Percentiles rank a stretch among this genome's conserved stretches.
These are phyloP conservation scores for Cystobasidium ongulense DNA, from an alignment of 768 basidiomycete species.

Conservation along the genomic window DNA sequence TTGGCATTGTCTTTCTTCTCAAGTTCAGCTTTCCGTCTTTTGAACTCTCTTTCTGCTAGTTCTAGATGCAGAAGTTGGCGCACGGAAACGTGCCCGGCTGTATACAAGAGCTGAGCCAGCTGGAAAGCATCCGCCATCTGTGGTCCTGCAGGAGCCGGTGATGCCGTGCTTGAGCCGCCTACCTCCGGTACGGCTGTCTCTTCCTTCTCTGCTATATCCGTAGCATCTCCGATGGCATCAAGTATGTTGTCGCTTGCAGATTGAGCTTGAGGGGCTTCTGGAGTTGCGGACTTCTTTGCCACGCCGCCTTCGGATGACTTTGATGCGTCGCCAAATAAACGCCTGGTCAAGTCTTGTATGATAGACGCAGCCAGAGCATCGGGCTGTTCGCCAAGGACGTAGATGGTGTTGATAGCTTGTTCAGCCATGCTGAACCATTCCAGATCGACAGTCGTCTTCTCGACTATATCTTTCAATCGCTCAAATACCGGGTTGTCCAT, in stretches of 20 bases:
- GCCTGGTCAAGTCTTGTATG: slow-evolving; percentile 68
- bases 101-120: slow-evolving; percentile 85
- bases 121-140: slow-evolving; percentile 68
- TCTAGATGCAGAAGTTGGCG: slow-evolving; percentile 96
- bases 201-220: background rate
- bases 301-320: background rate
- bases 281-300: background rate
- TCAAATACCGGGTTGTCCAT: slow-evolving; percentile 82
- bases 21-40: slow-evolving; percentile 85
- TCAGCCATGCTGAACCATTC: slow-evolving; percentile 98
- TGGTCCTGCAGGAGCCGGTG: slow-evolving; percentile 23
- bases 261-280: slow-evolving; percentile 16
- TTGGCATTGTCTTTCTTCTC: slow-evolving; percentile 49
- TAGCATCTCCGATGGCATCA: background rate
- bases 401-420: slow-evolving; percentile 92
- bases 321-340: slow-evolving; percentile 54
- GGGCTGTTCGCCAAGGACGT: slow-evolving; percentile 86
- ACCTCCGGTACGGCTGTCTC: slow-evolving; percentile 45
- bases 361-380: slow-evolving; percentile 71
- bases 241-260: background rate
- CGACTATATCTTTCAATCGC: slow-evolving; percentile 70
- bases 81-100: slow-evolving; percentile 92
- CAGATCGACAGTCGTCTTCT: slow-evolving; percentile 67
- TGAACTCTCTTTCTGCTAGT: slow-evolving; percentile 89
- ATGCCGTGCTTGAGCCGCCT: slow-evolving; percentile 34